Evolutionary conservation across 345 rosid genomes (phyloP).

Genomic region (Passiflora organensis): DNA sequence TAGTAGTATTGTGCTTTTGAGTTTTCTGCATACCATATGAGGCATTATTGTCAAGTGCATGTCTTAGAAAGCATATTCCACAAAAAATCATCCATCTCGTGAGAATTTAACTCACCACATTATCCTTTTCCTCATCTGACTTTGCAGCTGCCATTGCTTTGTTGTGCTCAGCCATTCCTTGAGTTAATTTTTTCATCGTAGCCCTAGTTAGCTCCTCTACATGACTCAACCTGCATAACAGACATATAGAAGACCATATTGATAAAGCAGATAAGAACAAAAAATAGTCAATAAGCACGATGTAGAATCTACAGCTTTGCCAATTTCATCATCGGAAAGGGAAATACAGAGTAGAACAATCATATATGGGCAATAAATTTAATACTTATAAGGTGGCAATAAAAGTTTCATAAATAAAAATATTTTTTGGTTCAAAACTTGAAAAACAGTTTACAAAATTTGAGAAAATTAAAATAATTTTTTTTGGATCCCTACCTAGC

Average conservation of each 20-base stretch:
- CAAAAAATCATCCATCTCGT: background rate
- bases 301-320: no score
- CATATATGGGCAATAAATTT: no score
- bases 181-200: conserved; percentile 86
- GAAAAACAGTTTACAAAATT: no score
- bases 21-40: conserved; percentile 54
- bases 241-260: background rate
- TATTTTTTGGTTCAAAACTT: background rate
- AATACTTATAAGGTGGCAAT: no score
- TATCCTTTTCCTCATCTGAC: conserved; percentile 83
- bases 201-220: conserved; percentile 92
- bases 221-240: conserved; percentile 53
- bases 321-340: no score
- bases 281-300: no score
- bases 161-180: conserved; percentile 86
- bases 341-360: no score
- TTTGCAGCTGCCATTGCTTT: conserved; percentile 96
- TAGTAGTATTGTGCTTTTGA: conserved; percentile 77
- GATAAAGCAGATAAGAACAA: background rate
- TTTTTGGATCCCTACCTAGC: no score
- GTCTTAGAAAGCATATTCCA: background rate
- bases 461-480: no score
- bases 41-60: conserved; percentile 4
- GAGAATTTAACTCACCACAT: conserved; percentile 49
- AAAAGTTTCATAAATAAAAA: no score